phyloP scores from a whole-genome alignment of 176 grass and related monocot species.

The Oryza meridionalis region DNA sequence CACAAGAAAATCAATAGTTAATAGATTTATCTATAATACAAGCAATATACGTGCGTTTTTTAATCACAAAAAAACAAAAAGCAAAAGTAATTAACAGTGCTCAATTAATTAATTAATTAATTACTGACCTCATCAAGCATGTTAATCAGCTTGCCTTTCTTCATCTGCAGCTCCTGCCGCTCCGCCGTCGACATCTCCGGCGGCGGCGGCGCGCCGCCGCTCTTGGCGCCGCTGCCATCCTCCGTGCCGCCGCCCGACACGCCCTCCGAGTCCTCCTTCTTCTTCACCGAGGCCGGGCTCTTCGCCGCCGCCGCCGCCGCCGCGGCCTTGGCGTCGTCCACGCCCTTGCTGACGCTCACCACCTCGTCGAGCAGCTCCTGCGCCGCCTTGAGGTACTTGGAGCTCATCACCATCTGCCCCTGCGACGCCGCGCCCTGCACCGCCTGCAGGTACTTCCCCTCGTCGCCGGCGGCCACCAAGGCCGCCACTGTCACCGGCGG shows the following conservation, averaged over 20 bases:
- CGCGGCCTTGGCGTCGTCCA: conserved; percentile 35
- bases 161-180: conserved; percentile 97
- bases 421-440: conserved; percentile 22
- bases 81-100: neutral
- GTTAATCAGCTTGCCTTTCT: conserved; percentile 98
- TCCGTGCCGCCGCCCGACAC: conserved; percentile 44
- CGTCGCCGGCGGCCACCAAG: conserved; percentile 43
- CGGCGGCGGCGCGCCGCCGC: neutral
- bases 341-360: conserved; percentile 81
- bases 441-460: conserved; percentile 33
- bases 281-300: conserved; percentile 37
- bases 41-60: neutral
- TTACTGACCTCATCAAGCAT: conserved; percentile 95
- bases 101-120: conserved; percentile 2
- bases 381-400: conserved; percentile 87
- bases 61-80: neutral
- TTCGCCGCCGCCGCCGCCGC: neutral
- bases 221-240: conserved; percentile 33
- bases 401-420: conserved; percentile 77
- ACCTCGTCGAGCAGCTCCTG: conserved; percentile 93
- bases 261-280: conserved; percentile 58
- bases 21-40: neutral
- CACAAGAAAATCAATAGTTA: neutral
- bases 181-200: conserved; percentile 82
- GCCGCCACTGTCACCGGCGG: conserved; percentile 57